Evolutionary conservation across 345 rosid genomes (phyloP).

Genomic region (Bruguiera gymnorhiza): DNA sequence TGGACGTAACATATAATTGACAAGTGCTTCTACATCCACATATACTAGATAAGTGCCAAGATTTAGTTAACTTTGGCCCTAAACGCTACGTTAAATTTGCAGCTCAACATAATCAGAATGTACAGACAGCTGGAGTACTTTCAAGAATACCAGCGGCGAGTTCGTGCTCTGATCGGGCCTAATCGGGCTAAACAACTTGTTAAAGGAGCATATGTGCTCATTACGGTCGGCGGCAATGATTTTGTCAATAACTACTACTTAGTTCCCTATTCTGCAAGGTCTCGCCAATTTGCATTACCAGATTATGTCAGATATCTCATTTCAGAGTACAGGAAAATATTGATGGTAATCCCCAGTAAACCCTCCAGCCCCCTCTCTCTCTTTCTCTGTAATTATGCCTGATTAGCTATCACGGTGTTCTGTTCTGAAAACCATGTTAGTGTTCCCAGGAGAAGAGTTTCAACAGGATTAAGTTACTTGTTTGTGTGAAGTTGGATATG

Average conservation of each 20-base stretch:
- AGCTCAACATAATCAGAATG: slow-evolving; percentile 69
- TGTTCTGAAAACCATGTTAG: no score
- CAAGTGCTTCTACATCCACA: no score
- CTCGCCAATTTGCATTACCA: slow-evolving; percentile 43
- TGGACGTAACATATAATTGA: no score
- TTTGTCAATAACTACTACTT: slow-evolving; percentile 62
- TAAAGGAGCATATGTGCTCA: slow-evolving; percentile 41
- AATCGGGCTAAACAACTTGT: slow-evolving; percentile 44
- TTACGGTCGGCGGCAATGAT: slow-evolving; percentile 61
- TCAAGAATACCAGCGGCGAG: slow-evolving; percentile 51
- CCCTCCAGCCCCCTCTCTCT: background rate
- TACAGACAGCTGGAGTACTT: slow-evolving; percentile 55
- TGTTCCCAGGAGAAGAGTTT: no score
- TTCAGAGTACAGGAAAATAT: slow-evolving; percentile 38
- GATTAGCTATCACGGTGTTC: no score
- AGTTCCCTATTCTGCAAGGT: slow-evolving; percentile 46
- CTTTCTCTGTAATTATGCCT: no score
- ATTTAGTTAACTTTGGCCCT: background rate
- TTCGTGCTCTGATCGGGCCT: slow-evolving; percentile 45
- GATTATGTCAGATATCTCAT: slow-evolving; percentile 45
- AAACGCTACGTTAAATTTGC: slow-evolving; percentile 4
- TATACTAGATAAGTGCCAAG: background rate
- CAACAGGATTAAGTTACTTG: no score
- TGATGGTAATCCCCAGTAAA: slow-evolving; percentile 25
- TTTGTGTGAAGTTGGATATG: no score